Evolutionary conservation across 148 eudicot genomes (phyloP), one percentile per base, ranked within the genome.

Genomic region (Rhododendron williamsianum): DNA sequence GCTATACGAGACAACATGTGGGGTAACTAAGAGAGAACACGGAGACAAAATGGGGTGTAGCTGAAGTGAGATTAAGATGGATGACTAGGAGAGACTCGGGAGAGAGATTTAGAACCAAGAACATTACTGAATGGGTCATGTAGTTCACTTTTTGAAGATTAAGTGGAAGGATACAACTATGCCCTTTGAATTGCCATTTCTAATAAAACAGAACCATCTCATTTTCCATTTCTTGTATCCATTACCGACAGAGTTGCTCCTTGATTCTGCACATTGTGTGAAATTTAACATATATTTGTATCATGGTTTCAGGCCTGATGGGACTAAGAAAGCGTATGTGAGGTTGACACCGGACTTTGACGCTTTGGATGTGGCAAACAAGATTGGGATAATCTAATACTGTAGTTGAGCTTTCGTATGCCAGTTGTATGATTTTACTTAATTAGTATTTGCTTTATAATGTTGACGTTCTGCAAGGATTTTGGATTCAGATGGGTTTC

Each of bases 331-430:
- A 89, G 96, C 96, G 3, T 93, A 93, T 76, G 96, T 93, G 45
- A 92, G 96, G 46, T 83, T 93, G 87, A 91, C 94, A 69, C 94
- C 96, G 3, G 96, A 93, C 83, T 89, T 86, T 43, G 96, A 93
- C 76, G 96, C 95, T 4, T 91, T 93, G 91, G 95, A 93, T 82
- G 95, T 93, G 54, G 95, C 96, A 16, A 93, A 93, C 96, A 93
- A 93, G 92, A 93, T 93, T 65, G 94, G 94, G 38, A 92, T 93
- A 72, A 92, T 93, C 79, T 93, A 92, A 86, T 19, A 81, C 19
- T 2, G 19, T 38, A 60, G 49, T 82, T 12, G 51, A 41, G n/a
- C 72, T 58, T 60, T 63, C 35, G 21, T 23, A 35, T 60, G 2
- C 84, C 83, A 18, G 83, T 41, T 63, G 73, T 38, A 58, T 82